Evolutionary conservation across 1,284 basidiomycete genomes (phyloP).

Genomic region (Ustilago esculenta): DNA sequence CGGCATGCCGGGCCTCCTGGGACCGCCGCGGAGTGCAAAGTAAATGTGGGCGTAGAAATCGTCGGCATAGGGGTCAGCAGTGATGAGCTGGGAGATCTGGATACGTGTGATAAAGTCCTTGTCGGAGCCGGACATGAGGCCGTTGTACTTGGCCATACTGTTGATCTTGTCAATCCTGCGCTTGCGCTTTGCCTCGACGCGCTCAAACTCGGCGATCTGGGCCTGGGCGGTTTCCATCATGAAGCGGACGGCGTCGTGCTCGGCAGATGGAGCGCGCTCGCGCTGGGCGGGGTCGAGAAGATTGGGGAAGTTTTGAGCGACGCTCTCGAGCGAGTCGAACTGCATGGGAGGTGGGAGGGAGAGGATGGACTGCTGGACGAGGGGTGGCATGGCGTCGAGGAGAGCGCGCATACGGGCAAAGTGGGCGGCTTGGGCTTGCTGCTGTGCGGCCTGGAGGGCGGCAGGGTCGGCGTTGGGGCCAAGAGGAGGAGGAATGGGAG

Average conservation of each 20-base stretch:
- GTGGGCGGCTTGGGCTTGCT: slow-evolving; percentile 53
- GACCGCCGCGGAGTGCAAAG: slow-evolving; percentile 79
- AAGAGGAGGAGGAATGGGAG: slow-evolving; percentile 13
- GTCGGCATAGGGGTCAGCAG: slow-evolving; percentile 87
- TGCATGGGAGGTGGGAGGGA: slow-evolving; percentile 63
- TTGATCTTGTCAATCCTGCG: slow-evolving; percentile 63
- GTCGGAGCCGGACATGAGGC: slow-evolving; percentile 97
- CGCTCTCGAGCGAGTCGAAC: slow-evolving; percentile 60
- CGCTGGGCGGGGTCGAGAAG: slow-evolving; percentile 50
- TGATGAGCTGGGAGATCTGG: slow-evolving; percentile 94
- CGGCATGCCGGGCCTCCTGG: slow-evolving; percentile 30
- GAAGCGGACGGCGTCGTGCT: slow-evolving; percentile 53
- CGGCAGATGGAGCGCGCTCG: slow-evolving; percentile 34
- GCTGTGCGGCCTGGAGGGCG: slow-evolving; percentile 41
- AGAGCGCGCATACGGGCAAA: slow-evolving; percentile 61
- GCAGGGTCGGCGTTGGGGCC: slow-evolving; percentile 30
- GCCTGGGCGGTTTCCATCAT: slow-evolving; percentile 51
- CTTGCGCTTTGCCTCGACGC: slow-evolving; percentile 52
- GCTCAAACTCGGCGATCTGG: slow-evolving; percentile 53
- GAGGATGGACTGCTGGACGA: slow-evolving; percentile 59
- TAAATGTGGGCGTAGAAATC: slow-evolving; percentile 99
- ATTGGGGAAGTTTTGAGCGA: slow-evolving; percentile 56
- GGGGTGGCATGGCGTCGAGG: slow-evolving; percentile 58
- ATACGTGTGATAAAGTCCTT: slow-evolving; percentile 99
- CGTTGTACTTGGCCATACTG: slow-evolving; percentile 88